Conservation (phyloP, 305 asterid genomes). For the Petunia hybrid region DNA sequence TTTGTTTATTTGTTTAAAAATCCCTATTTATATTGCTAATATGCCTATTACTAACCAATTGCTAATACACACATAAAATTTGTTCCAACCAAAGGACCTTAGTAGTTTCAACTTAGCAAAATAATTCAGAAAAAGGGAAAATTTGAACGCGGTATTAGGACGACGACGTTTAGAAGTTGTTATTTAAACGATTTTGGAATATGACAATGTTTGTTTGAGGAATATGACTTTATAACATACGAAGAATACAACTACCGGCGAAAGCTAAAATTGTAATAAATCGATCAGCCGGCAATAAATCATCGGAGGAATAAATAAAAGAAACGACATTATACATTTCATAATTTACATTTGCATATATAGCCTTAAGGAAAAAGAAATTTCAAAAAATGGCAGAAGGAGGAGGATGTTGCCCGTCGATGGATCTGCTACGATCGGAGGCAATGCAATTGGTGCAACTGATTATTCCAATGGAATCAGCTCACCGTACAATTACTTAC, state of each 20-base stretch:
- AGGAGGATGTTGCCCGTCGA: conserved; percentile 45
- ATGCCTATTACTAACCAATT: too few relatives aligned
- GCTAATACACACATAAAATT: too few relatives aligned
- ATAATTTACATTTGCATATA: neutral
- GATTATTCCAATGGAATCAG: conserved; percentile 66
- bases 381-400: conserved; percentile 33
- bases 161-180: neutral
- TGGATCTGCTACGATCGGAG: conserved; percentile 79
- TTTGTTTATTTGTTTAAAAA: too few relatives aligned
- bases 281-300: neutral
- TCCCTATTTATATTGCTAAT: too few relatives aligned
- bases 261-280: neutral
- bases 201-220: neutral
- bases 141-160: neutral
- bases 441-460: conserved; percentile 70
- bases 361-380: neutral
- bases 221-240: neutral
- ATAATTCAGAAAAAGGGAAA: neutral
- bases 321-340: neutral
- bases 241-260: neutral
- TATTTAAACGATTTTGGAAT: neutral
- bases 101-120: too few relatives aligned
- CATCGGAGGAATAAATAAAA: neutral
- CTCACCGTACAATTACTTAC: conserved; percentile 61
- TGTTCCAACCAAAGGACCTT: too few relatives aligned